Evolutionary conservation across 164 flowering plant genomes (phyloP).

Genomic region (Brasenia schreberi): DNA sequence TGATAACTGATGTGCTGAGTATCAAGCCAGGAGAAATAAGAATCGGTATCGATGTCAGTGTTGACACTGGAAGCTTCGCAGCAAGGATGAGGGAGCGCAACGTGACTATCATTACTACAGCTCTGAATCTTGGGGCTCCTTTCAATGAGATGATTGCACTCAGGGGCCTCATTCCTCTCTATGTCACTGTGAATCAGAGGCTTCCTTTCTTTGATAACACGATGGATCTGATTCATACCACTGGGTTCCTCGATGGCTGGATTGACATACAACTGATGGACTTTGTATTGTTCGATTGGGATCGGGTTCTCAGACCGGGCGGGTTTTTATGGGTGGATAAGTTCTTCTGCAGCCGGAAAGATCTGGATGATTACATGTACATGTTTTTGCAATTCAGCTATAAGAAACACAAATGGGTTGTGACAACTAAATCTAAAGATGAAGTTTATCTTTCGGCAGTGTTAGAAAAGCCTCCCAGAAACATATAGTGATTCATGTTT

Average conservation of each 20-base stretch:
- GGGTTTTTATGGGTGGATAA: slow-evolving; percentile 81
- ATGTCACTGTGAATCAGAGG: slow-evolving; percentile 62
- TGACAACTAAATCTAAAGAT: slow-evolving; percentile 53
- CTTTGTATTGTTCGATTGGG: slow-evolving; percentile 83
- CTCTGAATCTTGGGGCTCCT: slow-evolving; percentile 88
- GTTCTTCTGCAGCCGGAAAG: slow-evolving; percentile 66
- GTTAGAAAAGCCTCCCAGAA: slow-evolving; percentile 81
- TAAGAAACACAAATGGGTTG: slow-evolving; percentile 77
- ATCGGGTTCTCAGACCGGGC: slow-evolving; percentile 77
- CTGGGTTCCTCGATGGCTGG: slow-evolving; percentile 86
- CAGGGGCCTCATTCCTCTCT: slow-evolving; percentile 75
- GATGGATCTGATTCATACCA: slow-evolving; percentile 81
- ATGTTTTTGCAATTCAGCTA: slow-evolving; percentile 91
- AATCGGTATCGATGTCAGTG: slow-evolving; percentile 67
- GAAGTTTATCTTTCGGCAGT: slow-evolving; percentile 81
- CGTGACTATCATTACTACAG: slow-evolving; percentile 67
- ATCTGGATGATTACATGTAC: slow-evolving; percentile 80
- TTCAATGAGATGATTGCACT: slow-evolving; percentile 84
- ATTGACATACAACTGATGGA: slow-evolving; percentile 67
- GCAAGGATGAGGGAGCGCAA: slow-evolving; percentile 83
- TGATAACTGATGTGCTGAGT: slow-evolving; percentile 46
- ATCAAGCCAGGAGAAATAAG: slow-evolving; percentile 74
- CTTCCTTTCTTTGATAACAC: slow-evolving; percentile 92
- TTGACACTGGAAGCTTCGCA: slow-evolving; percentile 82
- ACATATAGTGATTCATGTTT: no score